Base-by-base conservation (phyloP, 2,329 filamentous ascomycete genomes). In the Phaeosphaeriaceae sp. region DNA sequence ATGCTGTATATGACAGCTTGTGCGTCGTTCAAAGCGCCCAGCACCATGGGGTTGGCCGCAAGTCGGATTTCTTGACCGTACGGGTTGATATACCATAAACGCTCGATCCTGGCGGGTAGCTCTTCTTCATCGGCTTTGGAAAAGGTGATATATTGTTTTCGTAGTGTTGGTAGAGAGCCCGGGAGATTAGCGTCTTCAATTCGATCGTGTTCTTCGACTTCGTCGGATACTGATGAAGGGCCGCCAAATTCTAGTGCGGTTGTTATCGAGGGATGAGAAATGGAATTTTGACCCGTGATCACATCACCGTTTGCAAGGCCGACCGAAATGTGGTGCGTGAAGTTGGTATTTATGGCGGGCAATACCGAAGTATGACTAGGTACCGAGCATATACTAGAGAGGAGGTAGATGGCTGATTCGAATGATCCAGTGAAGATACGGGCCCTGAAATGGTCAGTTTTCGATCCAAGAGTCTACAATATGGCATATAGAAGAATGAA, bases 21-120 rank as follows among this genome's bases (percentile, higher is more conserved):
- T 0, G 89, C 82, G 1, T 77, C 75, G 13, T 77, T 76, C 1
- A 97, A 72, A 0, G 90, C 85, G 6, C 85, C 81, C 0, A 96
- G 63, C 0, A 93, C 90, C 42, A 90, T 86, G 0, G 91, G 87
- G 64, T 96, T 97, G 2, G 91, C 89, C 0, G 87, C 83, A 0
- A 92, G 89, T 15, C 87, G 85, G 60, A 97, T 97, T 73, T 97
- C 92, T 69, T 97, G 91, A n/a, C 93, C 93, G 71, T 97, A 97
- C 0, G 93, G 93, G 67, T 97, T 97, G 76, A 97, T 97, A 77
- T 97, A 97, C 91, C 92, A 97, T 26, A 97, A 81, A 2, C 92
- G 79, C 46, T 87, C 80, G 60, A 97, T 96, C 21, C 90, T 82
- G 0, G 88, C 82, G 0, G 90, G 83, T 1, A 97, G 79, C 46